Conservation (phyloP, 306 rosid species). For the Cucumis cinereus region DNA sequence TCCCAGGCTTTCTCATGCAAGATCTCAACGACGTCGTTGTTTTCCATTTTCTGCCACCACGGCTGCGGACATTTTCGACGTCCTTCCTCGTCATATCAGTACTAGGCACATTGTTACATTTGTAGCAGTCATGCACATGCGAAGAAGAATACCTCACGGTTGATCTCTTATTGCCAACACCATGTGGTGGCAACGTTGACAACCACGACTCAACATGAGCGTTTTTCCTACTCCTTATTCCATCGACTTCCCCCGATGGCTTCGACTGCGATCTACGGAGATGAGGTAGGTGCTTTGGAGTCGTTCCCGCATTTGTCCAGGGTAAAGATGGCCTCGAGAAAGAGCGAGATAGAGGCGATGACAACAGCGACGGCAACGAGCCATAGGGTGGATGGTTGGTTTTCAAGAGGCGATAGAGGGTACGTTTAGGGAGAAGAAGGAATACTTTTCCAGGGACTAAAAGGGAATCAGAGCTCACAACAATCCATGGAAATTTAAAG, state of each 20-base stretch:
- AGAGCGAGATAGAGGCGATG: background rate
- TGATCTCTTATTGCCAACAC: background rate
- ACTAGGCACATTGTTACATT: background rate
- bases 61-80: background rate
- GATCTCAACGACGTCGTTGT: constrained; percentile 18
- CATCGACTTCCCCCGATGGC: background rate
- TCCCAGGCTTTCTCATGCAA: constrained; percentile 33
- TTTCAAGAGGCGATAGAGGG: constrained; percentile 39
- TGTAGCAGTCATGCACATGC: background rate
- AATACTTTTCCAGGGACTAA: constrained; percentile 46
- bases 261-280: background rate
- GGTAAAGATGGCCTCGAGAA: background rate
- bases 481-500: constrained; percentile 57
- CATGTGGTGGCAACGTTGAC: background rate
- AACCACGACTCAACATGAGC: background rate
- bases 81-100: background rate
- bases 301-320: background rate
- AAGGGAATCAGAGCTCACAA: constrained; percentile 46
- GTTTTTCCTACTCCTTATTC: background rate
- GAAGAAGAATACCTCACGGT: background rate
- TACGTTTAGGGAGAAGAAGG: constrained; percentile 44
- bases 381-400: constrained; percentile 1
- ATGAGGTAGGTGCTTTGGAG: constrained; percentile 13
- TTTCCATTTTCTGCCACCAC: background rate
- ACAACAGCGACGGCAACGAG: background rate